A percentile compares a stretch with the other conserved stretches of the same genome.
Conservation (phyloP, 1,284 basidiomycete species). For the Thecaphora thlaspeos region DNA sequence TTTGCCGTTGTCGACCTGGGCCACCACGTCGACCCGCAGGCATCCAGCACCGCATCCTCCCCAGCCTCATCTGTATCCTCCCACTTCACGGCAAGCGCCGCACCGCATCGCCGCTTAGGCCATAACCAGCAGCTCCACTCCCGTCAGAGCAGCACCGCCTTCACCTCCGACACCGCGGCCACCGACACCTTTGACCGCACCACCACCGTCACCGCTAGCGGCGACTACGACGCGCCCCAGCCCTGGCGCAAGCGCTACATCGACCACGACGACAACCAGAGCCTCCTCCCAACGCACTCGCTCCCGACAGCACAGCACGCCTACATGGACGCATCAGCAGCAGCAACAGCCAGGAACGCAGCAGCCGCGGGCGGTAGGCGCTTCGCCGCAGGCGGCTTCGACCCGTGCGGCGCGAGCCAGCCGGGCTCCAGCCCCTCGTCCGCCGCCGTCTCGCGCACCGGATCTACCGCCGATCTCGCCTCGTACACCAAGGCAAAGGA, state of each 20-base stretch:
- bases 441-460: background rate
- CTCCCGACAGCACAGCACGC: constrained; percentile 13
- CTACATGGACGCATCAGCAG: background rate
- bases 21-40: background rate
- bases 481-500: constrained; percentile 17
- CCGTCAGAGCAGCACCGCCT: too few relatives aligned
- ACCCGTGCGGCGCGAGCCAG: constrained; percentile 14
- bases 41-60: background rate
- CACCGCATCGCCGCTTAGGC: constrained; percentile 3
- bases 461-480: constrained; percentile 12
- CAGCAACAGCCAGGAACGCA: background rate
- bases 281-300: constrained; percentile 29
- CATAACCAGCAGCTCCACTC: too few relatives aligned
- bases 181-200: too few relatives aligned
- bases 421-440: constrained; percentile 1
- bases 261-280: constrained; percentile 16
- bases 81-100: too few relatives aligned
- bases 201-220: too few relatives aligned
- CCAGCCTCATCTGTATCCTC: constrained; percentile 5
- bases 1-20: constrained; percentile 12
- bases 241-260: constrained; percentile 34
- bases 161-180: too few relatives aligned
- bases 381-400: constrained; percentile 30
- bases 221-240: constrained; percentile 2
- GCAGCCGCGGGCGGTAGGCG: constrained; percentile 21